These are phyloP conservation scores for Themeda triandra DNA, from an alignment of 176 grass and related monocot species.

Conservation along the genomic window DNA sequence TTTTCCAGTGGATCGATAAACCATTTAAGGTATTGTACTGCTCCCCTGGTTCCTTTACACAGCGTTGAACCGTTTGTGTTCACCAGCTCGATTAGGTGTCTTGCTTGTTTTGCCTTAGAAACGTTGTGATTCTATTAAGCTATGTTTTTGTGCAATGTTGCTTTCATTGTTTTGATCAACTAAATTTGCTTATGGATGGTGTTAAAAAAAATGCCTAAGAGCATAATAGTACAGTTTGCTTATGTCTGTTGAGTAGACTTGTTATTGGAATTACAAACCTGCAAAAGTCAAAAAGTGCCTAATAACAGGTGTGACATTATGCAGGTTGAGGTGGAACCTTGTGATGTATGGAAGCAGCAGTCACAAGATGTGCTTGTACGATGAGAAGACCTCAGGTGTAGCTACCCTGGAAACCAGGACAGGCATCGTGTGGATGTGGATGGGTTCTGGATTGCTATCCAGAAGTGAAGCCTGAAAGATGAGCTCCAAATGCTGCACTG, in stretches of 20 bases:
- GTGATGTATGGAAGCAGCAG: constrained; percentile 84
- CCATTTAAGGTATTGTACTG: constrained; percentile 62
- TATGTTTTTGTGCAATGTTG: background rate
- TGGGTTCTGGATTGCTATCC: background rate
- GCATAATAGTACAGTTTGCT: background rate
- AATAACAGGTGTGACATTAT: background rate
- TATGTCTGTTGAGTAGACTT: background rate
- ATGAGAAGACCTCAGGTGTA: constrained; percentile 12
- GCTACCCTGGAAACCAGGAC: background rate
- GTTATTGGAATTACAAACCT: background rate
- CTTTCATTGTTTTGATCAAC: no score
- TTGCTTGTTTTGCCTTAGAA: background rate
- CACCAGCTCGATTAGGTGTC: background rate
- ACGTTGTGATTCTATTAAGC: background rate
- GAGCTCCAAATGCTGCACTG: background rate
- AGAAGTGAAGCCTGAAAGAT: background rate
- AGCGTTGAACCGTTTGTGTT: background rate
- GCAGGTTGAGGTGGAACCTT: constrained; percentile 62
- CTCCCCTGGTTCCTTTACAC: background rate
- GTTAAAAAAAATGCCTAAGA: background rate
- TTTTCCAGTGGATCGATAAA: constrained; percentile 74
- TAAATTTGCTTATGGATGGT: background rate
- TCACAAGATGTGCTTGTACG: constrained; percentile 57
- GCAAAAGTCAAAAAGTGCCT: background rate
- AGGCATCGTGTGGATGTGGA: background rate